Evolutionary conservation across 2,329 filamentous ascomycete genomes (phyloP), one percentile per base, ranked within the genome.

Genomic region (Waltergamsia citrina): DNA sequence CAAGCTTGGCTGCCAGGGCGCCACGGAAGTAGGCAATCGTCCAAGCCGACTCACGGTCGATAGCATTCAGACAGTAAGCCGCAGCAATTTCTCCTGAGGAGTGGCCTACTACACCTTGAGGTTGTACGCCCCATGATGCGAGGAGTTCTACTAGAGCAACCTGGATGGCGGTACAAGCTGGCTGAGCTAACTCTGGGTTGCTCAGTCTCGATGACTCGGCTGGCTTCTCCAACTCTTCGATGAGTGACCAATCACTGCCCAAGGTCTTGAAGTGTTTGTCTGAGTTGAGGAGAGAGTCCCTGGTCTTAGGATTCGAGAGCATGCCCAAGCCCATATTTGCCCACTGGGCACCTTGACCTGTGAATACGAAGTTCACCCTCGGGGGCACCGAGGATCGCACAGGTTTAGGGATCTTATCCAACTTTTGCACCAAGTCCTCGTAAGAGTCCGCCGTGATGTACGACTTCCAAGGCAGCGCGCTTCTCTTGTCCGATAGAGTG

Each of bases 61-160:
- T 9, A 14, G 25, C 26, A 17, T 22, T 32, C 14, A 8, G 14
- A 57, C 53, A n/a, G 35, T 61, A 64, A 1, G 60, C 59, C 2
- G 60, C 61, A 1, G 52, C 59, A 23, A 63, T 60, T 38, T 65
- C 61, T 2, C 62, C 61, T 5, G 47, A 52, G 0, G 56, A 61
- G 38, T 65, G 62, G 4, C 60, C 62, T 6, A 60, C 50, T 3
- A 57, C 53, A 3, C 46, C 50, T 12, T 40, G 26, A 0, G 54
- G 52, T 3, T 24, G 27, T 15, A 64, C 40, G 6, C 53, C 50
- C 32, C 46, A 48, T 5, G 38, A 38, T 2, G 30, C 29, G 4
- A 67, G 48, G 1, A 63, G 45, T 6, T 62, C 51, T 1, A 62
- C 51, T 2, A 69, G 42, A 1, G 46, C 60, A 9, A 69, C 42